Evolutionary conservation across 768 basidiomycete genomes (phyloP), one percentile per base, ranked within the genome.

Genomic region (Psilocybe cyanescens): DNA sequence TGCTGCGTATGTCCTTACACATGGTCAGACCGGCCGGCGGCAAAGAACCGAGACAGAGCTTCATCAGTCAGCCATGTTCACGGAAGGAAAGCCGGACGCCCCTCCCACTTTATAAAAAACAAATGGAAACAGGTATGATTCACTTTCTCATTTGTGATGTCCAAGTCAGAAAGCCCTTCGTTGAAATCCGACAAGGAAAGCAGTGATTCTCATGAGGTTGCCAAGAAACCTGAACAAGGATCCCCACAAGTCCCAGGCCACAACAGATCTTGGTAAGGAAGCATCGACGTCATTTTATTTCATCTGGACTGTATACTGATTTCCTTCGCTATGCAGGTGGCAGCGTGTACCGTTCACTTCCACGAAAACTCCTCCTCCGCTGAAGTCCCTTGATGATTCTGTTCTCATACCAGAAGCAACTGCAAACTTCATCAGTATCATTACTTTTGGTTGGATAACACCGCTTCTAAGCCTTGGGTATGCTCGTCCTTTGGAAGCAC

Each of bases 391-490:
- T 1, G 83, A 89, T 50, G 86, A 89, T 58, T 83, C 89, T 2
- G 70, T 74, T 1, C 65, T 85, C 7, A 86, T 87, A 2, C 94
- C 92, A 0, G 92, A 95, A 66, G 81, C 76, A 1, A 81, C 79
- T 0, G 91, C 93, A 0, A 79, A 80, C 45, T 81, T 86, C 71
- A 81, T 86, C 63, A 82, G 78, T 65, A 71, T 83, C 8, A 64
- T 93, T 2, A 88, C 86, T 30, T 96, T 94, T 65, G 75, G 75
- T 46, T 95, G 94, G 94, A 81, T 96, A 19, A 86, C 86, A 1
- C 83, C 86, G 2, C 74, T 95, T 17, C 80, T 96, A 64, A 72
- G 78, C 8, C 77, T 94, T 8, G 94, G 95, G 3, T 94, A 94
- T 69, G 82, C 86, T 9, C 84, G 94, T 9, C 91, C 94, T 0